Base-by-base conservation (phyloP, 192 early-diverging fungal genomes). In the Coemansia umbellata region DNA sequence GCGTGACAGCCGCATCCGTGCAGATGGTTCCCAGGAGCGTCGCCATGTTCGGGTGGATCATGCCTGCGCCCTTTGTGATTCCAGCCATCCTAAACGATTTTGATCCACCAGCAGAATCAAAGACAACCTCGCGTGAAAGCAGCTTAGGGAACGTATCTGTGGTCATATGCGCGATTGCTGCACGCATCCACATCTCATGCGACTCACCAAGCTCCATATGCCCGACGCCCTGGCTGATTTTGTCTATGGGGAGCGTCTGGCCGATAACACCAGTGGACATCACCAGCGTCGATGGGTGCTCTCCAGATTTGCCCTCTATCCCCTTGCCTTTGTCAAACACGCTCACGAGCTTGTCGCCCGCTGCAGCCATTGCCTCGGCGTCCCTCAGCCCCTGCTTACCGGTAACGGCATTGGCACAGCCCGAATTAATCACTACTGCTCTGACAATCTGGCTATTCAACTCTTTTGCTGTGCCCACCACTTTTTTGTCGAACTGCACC, bases 201-300 rank as follows among this genome's bases (percentile, higher is more conserved):
- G 63, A 51, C 1, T 32, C 51, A 11, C 74, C 82, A 11, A 87
- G 31, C 58, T 78, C 57, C 28, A 58, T 17, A 18, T 55, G 73
- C 10, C 61, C 63, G 10, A 80, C 56, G 2, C 95, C 95, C 21
- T 74, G 45, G 32, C 75, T 51, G 39, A 98, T 88, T 66, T 88
- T 91, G 31, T 87, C 86, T 53, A 98, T 85, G 9, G 87, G 82
- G 36, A 98, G 65, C 22, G 80, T 82, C 60, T 95, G 92, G 3
- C 95, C 95, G 60, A 98, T 98, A 11, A 98, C 95, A 15, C 95
- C 95, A 2, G 95, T 98, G 2, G 94, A 96, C 92, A 98, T 95
- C 24, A 93, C 87, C 32, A 96, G 55, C 8, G 82, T 66, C n/a
- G 14, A 63, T n/a, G 53, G 24, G 17, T 5, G 33, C 5, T 21